Evolutionary conservation across 129 eudicot species (phyloP).

Genomic region (Helianthus tuberosus): DNA sequence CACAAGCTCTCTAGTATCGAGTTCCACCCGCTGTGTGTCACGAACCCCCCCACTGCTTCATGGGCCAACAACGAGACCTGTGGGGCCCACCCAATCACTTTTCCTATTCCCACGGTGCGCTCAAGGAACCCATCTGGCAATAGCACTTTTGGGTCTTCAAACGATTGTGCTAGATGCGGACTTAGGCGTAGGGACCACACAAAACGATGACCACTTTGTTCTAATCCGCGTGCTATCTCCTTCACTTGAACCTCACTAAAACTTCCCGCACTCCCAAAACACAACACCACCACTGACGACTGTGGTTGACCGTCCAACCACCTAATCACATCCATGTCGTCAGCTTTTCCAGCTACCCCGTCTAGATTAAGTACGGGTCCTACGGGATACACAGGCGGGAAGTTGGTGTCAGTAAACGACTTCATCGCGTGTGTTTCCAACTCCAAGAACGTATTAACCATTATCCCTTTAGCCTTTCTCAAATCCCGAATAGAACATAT

Average conservation of each 20-base stretch:
- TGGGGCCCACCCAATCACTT: slow-evolving; percentile 58
- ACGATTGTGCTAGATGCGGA: neutral
- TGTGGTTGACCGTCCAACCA: slow-evolving; percentile 44
- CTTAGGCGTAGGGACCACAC: slow-evolving; percentile 47
- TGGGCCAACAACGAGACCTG: slow-evolving; percentile 50
- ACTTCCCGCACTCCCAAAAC: slow-evolving; percentile 63
- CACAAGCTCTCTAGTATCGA: slow-evolving; percentile 51
- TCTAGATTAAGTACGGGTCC: slow-evolving; percentile 34
- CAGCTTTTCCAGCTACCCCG: neutral
- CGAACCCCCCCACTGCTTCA: slow-evolving; percentile 49
- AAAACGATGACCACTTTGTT: slow-evolving; percentile 37
- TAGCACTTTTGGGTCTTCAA: slow-evolving; percentile 20
- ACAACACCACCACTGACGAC: slow-evolving; percentile 51
- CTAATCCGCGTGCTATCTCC: slow-evolving; percentile 51
- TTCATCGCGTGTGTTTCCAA: slow-evolving; percentile 33
- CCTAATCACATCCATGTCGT: slow-evolving; percentile 7
- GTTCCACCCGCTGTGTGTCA: slow-evolving; percentile 62
- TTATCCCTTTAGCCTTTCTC: slow-evolving; percentile 29
- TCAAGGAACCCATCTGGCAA: slow-evolving; percentile 48
- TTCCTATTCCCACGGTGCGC: slow-evolving; percentile 42
- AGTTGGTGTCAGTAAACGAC: neutral
- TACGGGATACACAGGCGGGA: slow-evolving; percentile 31
- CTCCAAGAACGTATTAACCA: slow-evolving; percentile 40
- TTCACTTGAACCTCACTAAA: slow-evolving; percentile 39
- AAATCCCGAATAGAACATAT: neutral